Evolutionary conservation across 2,329 filamentous ascomycete genomes (phyloP).

Genomic region (Aureobasidium sp.): DNA sequence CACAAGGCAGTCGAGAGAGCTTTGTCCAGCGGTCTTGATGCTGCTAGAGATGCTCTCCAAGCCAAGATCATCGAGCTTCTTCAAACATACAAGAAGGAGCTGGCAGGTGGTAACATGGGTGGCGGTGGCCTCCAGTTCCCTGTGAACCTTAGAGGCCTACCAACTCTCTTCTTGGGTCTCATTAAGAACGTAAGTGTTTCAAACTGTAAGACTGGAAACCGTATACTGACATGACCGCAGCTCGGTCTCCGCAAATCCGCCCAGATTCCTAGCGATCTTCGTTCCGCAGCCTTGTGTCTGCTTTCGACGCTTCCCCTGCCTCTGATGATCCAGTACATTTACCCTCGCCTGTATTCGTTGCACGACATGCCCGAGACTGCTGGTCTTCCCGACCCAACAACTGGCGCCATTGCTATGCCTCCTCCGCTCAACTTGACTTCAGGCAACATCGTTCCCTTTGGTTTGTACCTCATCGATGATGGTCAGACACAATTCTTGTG

Average conservation of each 20-base stretch:
- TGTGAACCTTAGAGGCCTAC: conserved; percentile 79
- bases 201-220: background rate
- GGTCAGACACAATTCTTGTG: conserved; percentile 97
- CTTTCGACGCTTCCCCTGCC: conserved; percentile 90
- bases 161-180: conserved; percentile 82
- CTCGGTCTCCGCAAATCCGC: conserved; percentile 80
- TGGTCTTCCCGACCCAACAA: conserved; percentile 74
- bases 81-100: conserved; percentile 92
- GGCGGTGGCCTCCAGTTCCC: conserved; percentile 88
- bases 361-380: conserved; percentile 96
- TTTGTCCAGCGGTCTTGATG: conserved; percentile 77
- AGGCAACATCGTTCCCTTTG: conserved; percentile 77
- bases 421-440: conserved; percentile 80
- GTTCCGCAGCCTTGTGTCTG: conserved; percentile 84
- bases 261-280: conserved; percentile 87
- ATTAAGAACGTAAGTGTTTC: conserved; percentile 77
- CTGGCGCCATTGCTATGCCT: conserved; percentile 81
- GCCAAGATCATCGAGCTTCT: conserved; percentile 87
- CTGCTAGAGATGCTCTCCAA: conserved; percentile 82
- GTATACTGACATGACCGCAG: conserved; percentile 28
- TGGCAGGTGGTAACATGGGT: conserved; percentile 91
- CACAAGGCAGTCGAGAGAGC: conserved; percentile 95
- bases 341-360: conserved; percentile 58
- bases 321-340: conserved; percentile 84
- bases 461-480: conserved; percentile 93